Base-by-base conservation (phyloP, 257 asterid species). In the Coffea canephora region DNA sequence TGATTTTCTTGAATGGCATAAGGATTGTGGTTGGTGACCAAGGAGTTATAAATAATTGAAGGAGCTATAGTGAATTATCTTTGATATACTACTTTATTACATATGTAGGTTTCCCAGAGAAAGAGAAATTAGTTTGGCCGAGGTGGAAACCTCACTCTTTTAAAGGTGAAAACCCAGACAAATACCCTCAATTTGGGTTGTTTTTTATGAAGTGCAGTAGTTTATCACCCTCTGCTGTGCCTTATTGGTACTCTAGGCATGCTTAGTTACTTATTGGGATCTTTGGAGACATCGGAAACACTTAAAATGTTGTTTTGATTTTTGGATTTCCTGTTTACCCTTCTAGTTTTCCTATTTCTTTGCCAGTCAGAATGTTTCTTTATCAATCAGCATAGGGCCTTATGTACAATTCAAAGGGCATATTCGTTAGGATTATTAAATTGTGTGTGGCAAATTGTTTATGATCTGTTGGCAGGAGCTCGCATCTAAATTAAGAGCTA, bases 401-500 rank as follows among this genome's bases (percentile, higher is more conserved):
- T 1, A 39, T 2, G 43, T 39, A 39, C 43, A 39, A 39, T 50
- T 69, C 64, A 52, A 31, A 50, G 76, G 73, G 50, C 45, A 27
- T 41, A 14, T 68, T 52, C 48, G 43, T 59, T 68, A 1, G 50
- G 75, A 43, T 9, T 7, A 50, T 11, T 62, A 6, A 45, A n/a
- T 12, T 65, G 10, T 6, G 10, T 6, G 18, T 61, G 50, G 8
- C 2, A 73, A 71, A 31, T 2, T 49, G 48, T 67, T 25, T 39
- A 2, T 36, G 59, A 39, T 31, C 59, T 75, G 66, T 73, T 61
- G 75, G 34, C 77, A 94, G 98, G 96, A 90, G 82, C 94, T 91
- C 54, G 91, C 92, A 27, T 74, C 85, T 41, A 91, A 89, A 80
- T 82, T 88, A 75, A 90, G 93, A 85, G 81, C 87, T 50, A 76